Evolutionary conservation across 345 rosid genomes (phyloP), one percentile per base, ranked within the genome.

Genomic region (Geranium rotundifolium): DNA sequence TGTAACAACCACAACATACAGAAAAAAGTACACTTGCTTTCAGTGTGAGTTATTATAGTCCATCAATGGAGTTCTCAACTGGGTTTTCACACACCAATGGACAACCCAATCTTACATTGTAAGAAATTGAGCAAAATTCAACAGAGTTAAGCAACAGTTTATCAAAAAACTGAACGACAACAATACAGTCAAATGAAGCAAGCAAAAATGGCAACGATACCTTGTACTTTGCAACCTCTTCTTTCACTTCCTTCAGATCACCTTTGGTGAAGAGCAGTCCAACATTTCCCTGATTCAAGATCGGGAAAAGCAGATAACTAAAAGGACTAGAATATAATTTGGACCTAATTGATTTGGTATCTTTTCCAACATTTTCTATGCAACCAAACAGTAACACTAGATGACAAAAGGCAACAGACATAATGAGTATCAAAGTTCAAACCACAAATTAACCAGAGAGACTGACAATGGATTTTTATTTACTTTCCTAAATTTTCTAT

Each of bases 191-290:
- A 19, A 18, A 37, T 27, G 50, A 63, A 63, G 54, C 19, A 41
- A 54, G 49, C 60, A 56, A 52, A 34, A 6, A 6, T 46, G 19
- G 1, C 52, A 56, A 27, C 16, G 27, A 17, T 14, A 84, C 90
- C 90, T 88, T 86, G 74, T 88, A 88, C 73, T 86, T 86, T 5
- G 78, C 81, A 61, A 88, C 79, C 65, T 86, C 92, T 54, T 80
- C 88, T 4, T 88, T 77, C 54, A 86, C 90, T 73, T 88, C 91
- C 65, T 86, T 88, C 73, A 82, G 55, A 61, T 88, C 96, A 61
- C 96, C 90, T 57, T 84, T 88, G 4, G 88, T 88, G 80, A 88
- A 86, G 57, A 89, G 81, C 65, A 89, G 68, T 5, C 88, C 93
- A 13, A 86, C 88, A 55, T 89, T 89, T 0, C 90, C 96, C 92